Conservation (phyloP, 441 rosid species). For the Bruguiera hainesii region DNA sequence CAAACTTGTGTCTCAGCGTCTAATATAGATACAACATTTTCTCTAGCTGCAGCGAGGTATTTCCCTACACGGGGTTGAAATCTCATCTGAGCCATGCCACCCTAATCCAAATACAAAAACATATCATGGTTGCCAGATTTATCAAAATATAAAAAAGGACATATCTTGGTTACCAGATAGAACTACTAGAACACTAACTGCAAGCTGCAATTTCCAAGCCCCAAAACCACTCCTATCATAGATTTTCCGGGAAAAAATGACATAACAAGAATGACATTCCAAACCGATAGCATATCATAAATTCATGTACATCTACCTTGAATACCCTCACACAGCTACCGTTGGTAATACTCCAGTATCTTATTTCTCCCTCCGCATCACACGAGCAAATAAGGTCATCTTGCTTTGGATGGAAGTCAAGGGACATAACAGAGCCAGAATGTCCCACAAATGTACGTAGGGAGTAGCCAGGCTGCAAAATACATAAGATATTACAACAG, state of each 20-base stretch:
- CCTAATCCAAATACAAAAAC: constrained; percentile 38
- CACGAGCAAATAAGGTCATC: constrained; percentile 93
- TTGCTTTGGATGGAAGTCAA: constrained; percentile 88
- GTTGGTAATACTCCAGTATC: constrained; percentile 88
- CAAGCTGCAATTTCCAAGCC: neutral
- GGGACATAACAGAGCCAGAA: constrained; percentile 64
- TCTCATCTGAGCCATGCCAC: constrained; percentile 80
- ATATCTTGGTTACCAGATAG: no score
- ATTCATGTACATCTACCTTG: constrained; percentile 50
- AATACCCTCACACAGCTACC: constrained; percentile 71
- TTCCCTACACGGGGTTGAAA: constrained; percentile 83
- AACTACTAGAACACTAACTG: neutral
- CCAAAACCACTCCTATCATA: no score
- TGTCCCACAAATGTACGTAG: constrained; percentile 81
- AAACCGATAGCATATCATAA: neutral
- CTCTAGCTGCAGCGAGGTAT: constrained; percentile 89
- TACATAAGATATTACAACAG: constrained; percentile 12
- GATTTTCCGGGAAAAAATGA: no score
- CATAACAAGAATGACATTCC: neutral
- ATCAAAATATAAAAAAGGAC: no score
- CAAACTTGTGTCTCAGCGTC: constrained; percentile 83
- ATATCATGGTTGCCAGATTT: neutral
- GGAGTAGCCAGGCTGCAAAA: constrained; percentile 74
- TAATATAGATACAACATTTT: constrained; percentile 74
- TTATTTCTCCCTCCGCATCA: constrained; percentile 78